phyloP scores from a whole-genome alignment of 805 yeast genomes.

The Isabelozyma rhagii region DNA sequence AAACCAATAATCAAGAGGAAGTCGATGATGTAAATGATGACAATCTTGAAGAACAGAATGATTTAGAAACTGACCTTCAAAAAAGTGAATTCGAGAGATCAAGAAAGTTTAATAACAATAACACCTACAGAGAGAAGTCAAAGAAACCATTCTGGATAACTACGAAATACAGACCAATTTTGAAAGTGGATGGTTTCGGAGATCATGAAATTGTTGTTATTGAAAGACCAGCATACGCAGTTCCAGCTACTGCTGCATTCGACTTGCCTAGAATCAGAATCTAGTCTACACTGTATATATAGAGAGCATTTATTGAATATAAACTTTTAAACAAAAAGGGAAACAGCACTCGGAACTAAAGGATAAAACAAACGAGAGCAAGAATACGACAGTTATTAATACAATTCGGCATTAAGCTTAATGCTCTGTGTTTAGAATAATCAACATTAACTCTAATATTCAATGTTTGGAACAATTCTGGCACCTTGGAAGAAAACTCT shows the following conservation, averaged over 20 bases:
- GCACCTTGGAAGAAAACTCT: slow-evolving; percentile 68
- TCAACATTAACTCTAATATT: slow-evolving; percentile 4
- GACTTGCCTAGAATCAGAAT: slow-evolving; percentile 54
- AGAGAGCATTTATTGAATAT: neutral
- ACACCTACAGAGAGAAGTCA: slow-evolving; percentile 4
- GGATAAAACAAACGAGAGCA: no score
- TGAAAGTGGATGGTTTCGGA: slow-evolving; percentile 57
- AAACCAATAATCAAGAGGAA: slow-evolving; percentile 23
- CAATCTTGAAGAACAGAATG: slow-evolving; percentile 14
- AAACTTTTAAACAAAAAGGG: no score
- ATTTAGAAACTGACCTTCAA: slow-evolving; percentile 17
- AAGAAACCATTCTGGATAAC: slow-evolving; percentile 67
- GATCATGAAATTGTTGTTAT: slow-evolving; percentile 62
- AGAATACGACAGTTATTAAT: no score
- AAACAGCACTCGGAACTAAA: no score
- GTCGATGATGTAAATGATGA: slow-evolving; percentile 20
- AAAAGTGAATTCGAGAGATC: slow-evolving; percentile 27
- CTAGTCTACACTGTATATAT: slow-evolving; percentile 13
- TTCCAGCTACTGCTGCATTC: slow-evolving; percentile 62
- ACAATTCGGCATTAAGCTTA: no score
- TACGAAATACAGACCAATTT: slow-evolving; percentile 68
- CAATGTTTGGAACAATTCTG: slow-evolving; percentile 40
- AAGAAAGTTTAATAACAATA: slow-evolving; percentile 32
- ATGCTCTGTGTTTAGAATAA: slow-evolving; percentile 28
- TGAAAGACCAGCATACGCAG: slow-evolving; percentile 67